Percentiles rank a stretch among this genome's conserved stretches.
These are phyloP conservation scores for Tulasnella sp. DNA, from an alignment of 768 basidiomycete genomes.

Conservation along the genomic window DNA sequence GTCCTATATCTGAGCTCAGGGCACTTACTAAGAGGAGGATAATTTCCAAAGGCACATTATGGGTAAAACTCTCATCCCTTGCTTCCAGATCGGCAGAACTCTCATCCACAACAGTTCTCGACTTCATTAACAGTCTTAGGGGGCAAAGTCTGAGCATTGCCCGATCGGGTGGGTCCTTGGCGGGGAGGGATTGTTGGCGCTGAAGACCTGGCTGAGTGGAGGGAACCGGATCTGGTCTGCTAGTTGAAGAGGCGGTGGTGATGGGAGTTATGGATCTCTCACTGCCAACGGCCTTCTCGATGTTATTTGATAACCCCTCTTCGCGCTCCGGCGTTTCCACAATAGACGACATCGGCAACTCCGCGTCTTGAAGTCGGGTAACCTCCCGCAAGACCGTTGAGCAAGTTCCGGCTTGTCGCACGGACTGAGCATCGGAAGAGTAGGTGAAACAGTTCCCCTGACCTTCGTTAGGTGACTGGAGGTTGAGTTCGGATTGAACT, in stretches of 20 bases:
- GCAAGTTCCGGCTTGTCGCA: neutral
- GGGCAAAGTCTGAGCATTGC: constrained; percentile 68
- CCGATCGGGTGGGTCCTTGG: constrained; percentile 61
- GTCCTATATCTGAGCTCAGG: neutral
- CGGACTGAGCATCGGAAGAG: neutral
- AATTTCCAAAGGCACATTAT: constrained; percentile 71
- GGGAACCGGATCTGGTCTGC: neutral
- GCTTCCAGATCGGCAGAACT: constrained; percentile 62
- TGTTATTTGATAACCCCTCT: neutral
- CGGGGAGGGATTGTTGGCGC: constrained; percentile 56
- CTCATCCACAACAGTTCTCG: constrained; percentile 59
- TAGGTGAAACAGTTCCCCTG: neutral
- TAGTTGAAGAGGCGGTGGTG: neutral
- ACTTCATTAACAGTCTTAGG: constrained; percentile 61
- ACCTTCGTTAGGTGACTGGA: neutral
- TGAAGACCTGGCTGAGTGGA: constrained; percentile 36
- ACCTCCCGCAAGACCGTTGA: neutral
- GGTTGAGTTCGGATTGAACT: neutral
- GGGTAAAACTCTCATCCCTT: constrained; percentile 49
- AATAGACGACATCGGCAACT: neutral
- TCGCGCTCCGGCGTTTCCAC: neutral
- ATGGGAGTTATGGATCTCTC: neutral
- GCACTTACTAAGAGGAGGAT: constrained; percentile 53
- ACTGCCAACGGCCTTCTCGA: neutral
- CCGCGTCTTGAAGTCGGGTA: neutral